Evolutionary conservation across 129 eudicot species (phyloP).

Genomic region (Flaveria sonorensis): DNA sequence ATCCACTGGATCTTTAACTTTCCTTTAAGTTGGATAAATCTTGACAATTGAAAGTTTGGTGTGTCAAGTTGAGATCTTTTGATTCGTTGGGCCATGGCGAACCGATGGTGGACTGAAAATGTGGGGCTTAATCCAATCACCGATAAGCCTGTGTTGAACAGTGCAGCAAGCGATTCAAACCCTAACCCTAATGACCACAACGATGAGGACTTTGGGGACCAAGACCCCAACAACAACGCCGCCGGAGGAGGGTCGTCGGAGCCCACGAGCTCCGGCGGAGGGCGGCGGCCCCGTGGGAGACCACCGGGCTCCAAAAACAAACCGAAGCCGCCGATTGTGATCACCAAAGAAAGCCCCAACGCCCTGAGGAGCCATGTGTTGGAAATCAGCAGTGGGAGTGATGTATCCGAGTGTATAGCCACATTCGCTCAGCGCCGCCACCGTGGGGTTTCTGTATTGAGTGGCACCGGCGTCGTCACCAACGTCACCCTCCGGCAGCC

Average conservation of each 20-base stretch:
- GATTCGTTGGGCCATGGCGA: slow-evolving; percentile 44
- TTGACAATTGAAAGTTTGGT: too few species aligned
- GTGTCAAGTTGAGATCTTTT: too few species aligned
- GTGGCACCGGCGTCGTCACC: slow-evolving; percentile 63
- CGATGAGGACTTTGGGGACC: slow-evolving; percentile 37
- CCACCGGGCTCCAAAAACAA: slow-evolving; percentile 80
- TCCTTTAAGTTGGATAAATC: too few species aligned
- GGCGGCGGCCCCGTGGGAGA: slow-evolving; percentile 68
- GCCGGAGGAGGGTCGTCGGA: slow-evolving; percentile 42
- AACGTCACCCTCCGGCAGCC: slow-evolving; percentile 71
- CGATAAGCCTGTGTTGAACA: slow-evolving; percentile 38
- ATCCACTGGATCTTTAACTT: too few species aligned
- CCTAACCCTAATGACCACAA: slow-evolving; percentile 24
- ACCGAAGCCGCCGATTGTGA: slow-evolving; percentile 68
- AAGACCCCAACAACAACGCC: slow-evolving; percentile 34
- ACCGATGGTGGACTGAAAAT: slow-evolving; percentile 87
- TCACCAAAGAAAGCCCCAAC: slow-evolving; percentile 75
- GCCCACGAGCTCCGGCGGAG: slow-evolving; percentile 58
- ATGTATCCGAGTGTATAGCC: slow-evolving; percentile 57
- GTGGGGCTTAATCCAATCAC: slow-evolving; percentile 61
- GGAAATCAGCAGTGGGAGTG: slow-evolving; percentile 63
- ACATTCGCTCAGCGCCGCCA: slow-evolving; percentile 67
- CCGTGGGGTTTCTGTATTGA: slow-evolving; percentile 71
- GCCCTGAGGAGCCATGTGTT: slow-evolving; percentile 71
- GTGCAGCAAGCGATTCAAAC: slow-evolving; percentile 18